Percentiles rank a stretch among this genome's conserved stretches.
These are phyloP conservation scores for Perkinsus chesapeaki DNA, from an alignment of 169 alveolate genomes.

Conservation along the genomic window DNA sequence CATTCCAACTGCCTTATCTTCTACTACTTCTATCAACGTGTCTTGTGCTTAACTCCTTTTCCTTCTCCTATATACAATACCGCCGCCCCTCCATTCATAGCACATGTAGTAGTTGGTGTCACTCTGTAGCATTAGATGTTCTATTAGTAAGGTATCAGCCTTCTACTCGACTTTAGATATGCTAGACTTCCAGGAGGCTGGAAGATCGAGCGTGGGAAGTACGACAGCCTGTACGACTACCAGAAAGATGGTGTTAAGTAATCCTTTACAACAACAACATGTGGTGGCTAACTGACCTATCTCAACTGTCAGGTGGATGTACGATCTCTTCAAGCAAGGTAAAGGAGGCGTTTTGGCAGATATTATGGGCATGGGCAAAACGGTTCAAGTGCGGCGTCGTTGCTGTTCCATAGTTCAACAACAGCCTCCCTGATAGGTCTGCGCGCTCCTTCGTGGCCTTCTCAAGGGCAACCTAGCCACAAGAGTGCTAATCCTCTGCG, in stretches of 20 bases:
- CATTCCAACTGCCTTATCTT: too few relatives aligned
- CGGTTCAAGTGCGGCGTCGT: slow-evolving; percentile 44
- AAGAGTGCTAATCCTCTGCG: not conserved
- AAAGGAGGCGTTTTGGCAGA: slow-evolving; percentile 65
- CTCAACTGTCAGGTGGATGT: slow-evolving; percentile 58
- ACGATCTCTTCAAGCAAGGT: slow-evolving; percentile 38
- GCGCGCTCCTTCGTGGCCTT: not conserved
- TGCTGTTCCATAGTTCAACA: slow-evolving; percentile 28
- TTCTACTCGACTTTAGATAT: not conserved
- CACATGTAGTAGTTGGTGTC: too few relatives aligned
- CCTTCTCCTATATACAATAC: too few relatives aligned
- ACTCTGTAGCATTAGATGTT: too few relatives aligned
- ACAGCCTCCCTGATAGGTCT: not conserved
- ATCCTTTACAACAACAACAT: not conserved
- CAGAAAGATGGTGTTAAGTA: not conserved
- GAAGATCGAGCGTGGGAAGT: not conserved
- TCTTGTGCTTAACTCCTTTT: too few relatives aligned
- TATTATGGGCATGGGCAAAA: slow-evolving; percentile 72
- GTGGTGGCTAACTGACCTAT: not conserved
- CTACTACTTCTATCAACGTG: too few relatives aligned
- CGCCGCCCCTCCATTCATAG: too few relatives aligned
- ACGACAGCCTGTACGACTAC: not conserved
- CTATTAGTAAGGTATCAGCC: too few relatives aligned
- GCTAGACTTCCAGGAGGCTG: not conserved
- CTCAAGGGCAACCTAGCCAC: not conserved